These are phyloP conservation scores for Paratrimastix pyriformis DNA, from an alignment of 78 protist species.

Conservation along the genomic window DNA sequence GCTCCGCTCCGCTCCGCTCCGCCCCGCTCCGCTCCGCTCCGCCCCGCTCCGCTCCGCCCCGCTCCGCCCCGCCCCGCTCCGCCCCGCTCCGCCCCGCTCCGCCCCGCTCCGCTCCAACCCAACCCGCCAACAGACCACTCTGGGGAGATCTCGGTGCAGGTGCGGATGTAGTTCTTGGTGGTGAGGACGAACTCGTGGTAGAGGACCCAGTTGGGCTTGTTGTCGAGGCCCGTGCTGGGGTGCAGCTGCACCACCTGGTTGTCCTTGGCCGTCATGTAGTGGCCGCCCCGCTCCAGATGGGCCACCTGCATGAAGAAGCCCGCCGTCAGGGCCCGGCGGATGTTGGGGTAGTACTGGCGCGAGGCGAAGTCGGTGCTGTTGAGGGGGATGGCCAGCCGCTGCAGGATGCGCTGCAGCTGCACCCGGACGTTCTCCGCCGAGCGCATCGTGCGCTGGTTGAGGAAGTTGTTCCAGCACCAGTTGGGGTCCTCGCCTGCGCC, in stretches of 20 bases:
- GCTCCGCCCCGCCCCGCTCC: too few species aligned
- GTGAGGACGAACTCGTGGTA: constrained; percentile 96
- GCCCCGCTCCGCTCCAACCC: too few species aligned
- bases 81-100: too few species aligned
- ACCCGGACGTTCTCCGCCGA: constrained; percentile 79
- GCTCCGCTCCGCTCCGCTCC: too few species aligned
- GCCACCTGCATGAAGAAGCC: constrained; percentile 98
- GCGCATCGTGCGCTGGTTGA: constrained; percentile 72
- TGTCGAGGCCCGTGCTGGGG: constrained; percentile 78
- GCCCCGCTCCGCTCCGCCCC: too few species aligned
- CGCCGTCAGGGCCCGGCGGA: constrained; percentile 66
- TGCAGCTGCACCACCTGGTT: constrained; percentile 84
- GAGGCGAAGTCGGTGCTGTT: constrained; percentile 26
- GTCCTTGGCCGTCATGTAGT: constrained; percentile 88
- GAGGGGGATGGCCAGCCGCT: constrained; percentile 36
- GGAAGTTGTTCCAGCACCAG: constrained; percentile 76
- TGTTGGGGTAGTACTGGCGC: constrained; percentile 69
- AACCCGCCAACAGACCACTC: constrained; percentile 70
- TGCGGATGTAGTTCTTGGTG: constrained; percentile 80
- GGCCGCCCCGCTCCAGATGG: constrained; percentile 79
- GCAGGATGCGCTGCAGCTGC: constrained; percentile 77
- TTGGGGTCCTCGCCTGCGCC: neutral
- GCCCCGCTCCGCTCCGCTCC: too few species aligned
- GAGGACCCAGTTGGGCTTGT: constrained; percentile 89
- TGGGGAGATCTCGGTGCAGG: constrained; percentile 69